These are phyloP conservation scores for Polytrichum commune DNA, from an alignment of 225 moss, liverwort and hornwort genomes.

Conservation along the genomic window DNA sequence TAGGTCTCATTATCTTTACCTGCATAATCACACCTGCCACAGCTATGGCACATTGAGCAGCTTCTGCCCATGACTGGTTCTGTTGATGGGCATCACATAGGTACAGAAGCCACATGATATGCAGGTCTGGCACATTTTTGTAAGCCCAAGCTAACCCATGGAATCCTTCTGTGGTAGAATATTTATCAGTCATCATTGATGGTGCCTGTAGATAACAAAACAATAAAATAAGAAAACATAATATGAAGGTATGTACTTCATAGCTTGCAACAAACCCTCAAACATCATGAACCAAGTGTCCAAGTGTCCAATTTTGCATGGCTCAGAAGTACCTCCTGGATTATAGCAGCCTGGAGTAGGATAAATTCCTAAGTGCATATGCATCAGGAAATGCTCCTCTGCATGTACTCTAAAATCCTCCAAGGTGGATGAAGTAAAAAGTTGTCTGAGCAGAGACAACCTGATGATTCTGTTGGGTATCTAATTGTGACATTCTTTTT, in stretches of 20 bases:
- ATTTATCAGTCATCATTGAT: constrained; percentile 76
- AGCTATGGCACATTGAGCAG: constrained; percentile 96
- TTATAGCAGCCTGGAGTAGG: no score
- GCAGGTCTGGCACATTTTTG: constrained; percentile 94
- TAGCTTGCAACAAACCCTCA: background rate
- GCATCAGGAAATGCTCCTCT: background rate
- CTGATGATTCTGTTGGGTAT: no score
- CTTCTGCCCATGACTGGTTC: constrained; percentile 99
- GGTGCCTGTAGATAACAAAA: constrained; percentile 60
- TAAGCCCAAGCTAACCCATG: constrained; percentile 97
- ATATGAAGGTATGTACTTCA: no score
- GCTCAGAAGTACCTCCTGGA: no score
- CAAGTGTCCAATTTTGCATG: background rate
- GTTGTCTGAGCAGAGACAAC: no score
- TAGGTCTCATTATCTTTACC: constrained; percentile 25
- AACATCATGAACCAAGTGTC: background rate
- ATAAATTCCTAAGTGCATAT: background rate
- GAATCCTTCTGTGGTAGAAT: constrained; percentile 94
- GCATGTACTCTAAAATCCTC: background rate
- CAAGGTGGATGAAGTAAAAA: no score
- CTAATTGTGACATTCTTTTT: no score
- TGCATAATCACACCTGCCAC: constrained; percentile 99
- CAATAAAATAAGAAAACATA: background rate
- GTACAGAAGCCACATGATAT: constrained; percentile 99
- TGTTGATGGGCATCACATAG: constrained; percentile 97